Base-by-base conservation (phyloP, 257 asterid species). In the Nicotiana noctiflora region DNA sequence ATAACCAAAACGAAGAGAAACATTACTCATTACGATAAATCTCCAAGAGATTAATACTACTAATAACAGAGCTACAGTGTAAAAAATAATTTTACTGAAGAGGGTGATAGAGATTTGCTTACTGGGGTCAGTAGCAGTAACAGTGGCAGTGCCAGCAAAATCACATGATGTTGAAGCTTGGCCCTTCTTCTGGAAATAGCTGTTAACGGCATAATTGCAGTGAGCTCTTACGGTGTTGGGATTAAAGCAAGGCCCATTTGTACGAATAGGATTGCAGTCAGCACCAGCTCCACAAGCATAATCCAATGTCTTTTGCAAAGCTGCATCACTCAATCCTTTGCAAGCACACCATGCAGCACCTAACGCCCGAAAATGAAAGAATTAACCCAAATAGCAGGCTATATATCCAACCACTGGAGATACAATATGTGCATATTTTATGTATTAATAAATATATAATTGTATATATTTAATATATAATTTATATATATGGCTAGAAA, bases 231-330 rank as follows among this genome's bases (percentile, higher is more conserved):
- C 93, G 2, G 88, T 88, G 70, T 94, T 90, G 31, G 98, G 98
- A 88, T 87, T 89, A 84, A 68, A 94, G 75, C 98, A 94, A 37
- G 91, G 85, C 13, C 88, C 96, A 10, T 40, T 84, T 74, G 85
- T 82, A 25, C 87, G 92, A 82, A 83, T 90, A 23, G 96, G 94
- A 88, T 79, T 81, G 86, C 98, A 94, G 51, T 94, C 97, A 37
- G 94, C 98, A 40, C 98, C 97, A 8, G 90, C 85, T 79, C 98
- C 98, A 76, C 98, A 94, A 7, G 98, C 98, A 66, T 89, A 94
- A 88, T 94, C 98, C 64, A 94, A 87, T 4, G 97, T 89, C 81
- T 89, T 94, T 75, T 94, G 98, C 82, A 94, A 44, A 0, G 3
- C 78, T 21, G 84, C 52, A 0, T 91, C 96, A 74, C 83, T 75